A percentile compares a stretch with the other conserved stretches of the same genome.
Evolutionary conservation across 805 yeast species (phyloP).

Genomic region (Candida lessepsii): DNA sequence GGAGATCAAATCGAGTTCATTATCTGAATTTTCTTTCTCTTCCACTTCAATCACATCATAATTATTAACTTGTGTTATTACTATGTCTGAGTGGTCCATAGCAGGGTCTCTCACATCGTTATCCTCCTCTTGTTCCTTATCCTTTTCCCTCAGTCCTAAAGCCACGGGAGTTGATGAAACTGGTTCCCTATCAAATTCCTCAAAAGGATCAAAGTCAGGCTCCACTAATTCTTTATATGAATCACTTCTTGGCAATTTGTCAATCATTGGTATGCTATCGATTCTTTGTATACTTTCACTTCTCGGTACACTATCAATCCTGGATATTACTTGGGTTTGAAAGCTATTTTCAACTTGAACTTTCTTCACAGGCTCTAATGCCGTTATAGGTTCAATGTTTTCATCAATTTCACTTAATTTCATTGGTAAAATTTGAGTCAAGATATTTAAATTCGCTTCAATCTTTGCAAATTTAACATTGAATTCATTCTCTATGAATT

Average conservation of each 20-base stretch:
- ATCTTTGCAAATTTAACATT: slow-evolving; percentile 23
- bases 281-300: no score
- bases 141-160: no score
- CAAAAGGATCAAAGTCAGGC: slow-evolving; percentile 12
- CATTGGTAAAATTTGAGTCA: slow-evolving; percentile 7
- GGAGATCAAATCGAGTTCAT: slow-evolving; percentile 2
- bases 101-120: no score
- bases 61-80: slow-evolving; percentile 11
- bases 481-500: slow-evolving; percentile 24
- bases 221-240: slow-evolving; percentile 9
- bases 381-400: neutral
- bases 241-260: neutral
- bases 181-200: slow-evolving; percentile 10
- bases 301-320: neutral
- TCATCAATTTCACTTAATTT: slow-evolving; percentile 6
- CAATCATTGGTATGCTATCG: neutral
- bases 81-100: no score
- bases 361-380: neutral
- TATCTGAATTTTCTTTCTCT: no score
- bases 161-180: neutral
- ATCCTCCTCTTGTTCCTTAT: slow-evolving; percentile 1
- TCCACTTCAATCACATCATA: neutral
- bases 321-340: neutral
- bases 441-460: slow-evolving; percentile 13
- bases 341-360: slow-evolving; percentile 3